These are phyloP conservation scores for Hypoxylon sp. DNA, from an alignment of 2,329 filamentous ascomycete species.

Conservation along the genomic window DNA sequence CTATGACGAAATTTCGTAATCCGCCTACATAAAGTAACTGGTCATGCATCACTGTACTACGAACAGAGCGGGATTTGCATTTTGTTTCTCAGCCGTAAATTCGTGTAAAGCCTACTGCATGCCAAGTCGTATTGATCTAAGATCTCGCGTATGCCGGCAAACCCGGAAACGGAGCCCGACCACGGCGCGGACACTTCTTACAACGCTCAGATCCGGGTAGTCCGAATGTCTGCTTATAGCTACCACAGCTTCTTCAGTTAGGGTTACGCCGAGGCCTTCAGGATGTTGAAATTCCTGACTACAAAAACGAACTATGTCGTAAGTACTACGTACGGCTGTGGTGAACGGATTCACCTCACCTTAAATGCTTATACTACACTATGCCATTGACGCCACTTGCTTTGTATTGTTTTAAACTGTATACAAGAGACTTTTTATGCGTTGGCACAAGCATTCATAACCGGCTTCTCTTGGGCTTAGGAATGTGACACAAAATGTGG, in stretches of 20 bases:
- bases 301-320: conserved; percentile 9
- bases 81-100: neutral
- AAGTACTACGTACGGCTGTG: neutral
- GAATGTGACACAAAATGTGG: neutral
- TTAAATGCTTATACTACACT: neutral
- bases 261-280: conserved; percentile 6
- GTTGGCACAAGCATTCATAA: neutral
- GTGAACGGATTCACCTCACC: neutral
- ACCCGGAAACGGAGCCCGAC: conserved; percentile 24
- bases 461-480: neutral
- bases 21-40: neutral
- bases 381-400: neutral
- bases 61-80: neutral
- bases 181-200: conserved; percentile 18
- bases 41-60: neutral
- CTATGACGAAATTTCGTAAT: conserved; percentile 7
- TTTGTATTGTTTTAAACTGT: neutral
- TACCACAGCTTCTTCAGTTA: conserved; percentile 20
- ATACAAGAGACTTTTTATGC: neutral
- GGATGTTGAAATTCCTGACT: conserved; percentile 9
- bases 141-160: conserved; percentile 18
- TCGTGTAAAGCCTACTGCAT: conserved; percentile 16
- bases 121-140: conserved; percentile 30
- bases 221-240: conserved; percentile 14
- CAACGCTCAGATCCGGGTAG: conserved; percentile 38